These are phyloP conservation scores for Mucor mucedo DNA, from an alignment of 371 early-diverging fungal species.

Conservation along the genomic window DNA sequence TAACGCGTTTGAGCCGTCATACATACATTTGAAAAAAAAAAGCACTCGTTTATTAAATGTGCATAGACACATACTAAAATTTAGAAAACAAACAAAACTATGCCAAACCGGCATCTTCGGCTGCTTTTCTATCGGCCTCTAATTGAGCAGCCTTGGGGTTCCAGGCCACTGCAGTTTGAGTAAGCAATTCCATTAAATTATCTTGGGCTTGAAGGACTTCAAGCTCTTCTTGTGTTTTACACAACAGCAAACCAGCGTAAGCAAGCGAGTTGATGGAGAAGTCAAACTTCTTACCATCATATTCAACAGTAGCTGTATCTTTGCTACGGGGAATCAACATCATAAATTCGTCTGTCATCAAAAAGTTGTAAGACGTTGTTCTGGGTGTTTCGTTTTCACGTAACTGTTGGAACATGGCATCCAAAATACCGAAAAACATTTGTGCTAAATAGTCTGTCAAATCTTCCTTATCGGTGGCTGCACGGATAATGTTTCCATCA, in stretches of 20 bases:
- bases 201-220: conserved; percentile 46
- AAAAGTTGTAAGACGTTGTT: conserved; percentile 64
- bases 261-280: conserved; percentile 72
- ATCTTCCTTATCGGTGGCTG: conserved; percentile 24
- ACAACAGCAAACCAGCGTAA: conserved; percentile 72
- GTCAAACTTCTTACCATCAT: conserved; percentile 27
- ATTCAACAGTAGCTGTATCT: conserved; percentile 38
- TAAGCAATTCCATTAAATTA: conserved; percentile 43
- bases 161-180: conserved; percentile 38
- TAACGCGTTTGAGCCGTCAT: too few relatives aligned
- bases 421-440: conserved; percentile 56
- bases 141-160: conserved; percentile 12
- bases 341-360: conserved; percentile 75
- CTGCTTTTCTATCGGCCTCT: conserved; percentile 21
- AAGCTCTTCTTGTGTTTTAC: conserved; percentile 60
- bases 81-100: background rate
- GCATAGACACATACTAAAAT: background rate
- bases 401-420: conserved; percentile 55
- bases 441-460: conserved; percentile 50
- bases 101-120: conserved; percentile 19
- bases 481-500: conserved; percentile 38
- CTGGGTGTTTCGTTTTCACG: conserved; percentile 36
- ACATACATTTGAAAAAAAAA: too few relatives aligned
- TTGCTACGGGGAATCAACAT: conserved; percentile 70
- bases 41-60: background rate